A percentile compares a stretch with the other conserved stretches of the same genome.
These are phyloP conservation scores for Limnomonas spitsbergensis DNA, from an alignment of 139 green algal species.

Conservation along the genomic window DNA sequence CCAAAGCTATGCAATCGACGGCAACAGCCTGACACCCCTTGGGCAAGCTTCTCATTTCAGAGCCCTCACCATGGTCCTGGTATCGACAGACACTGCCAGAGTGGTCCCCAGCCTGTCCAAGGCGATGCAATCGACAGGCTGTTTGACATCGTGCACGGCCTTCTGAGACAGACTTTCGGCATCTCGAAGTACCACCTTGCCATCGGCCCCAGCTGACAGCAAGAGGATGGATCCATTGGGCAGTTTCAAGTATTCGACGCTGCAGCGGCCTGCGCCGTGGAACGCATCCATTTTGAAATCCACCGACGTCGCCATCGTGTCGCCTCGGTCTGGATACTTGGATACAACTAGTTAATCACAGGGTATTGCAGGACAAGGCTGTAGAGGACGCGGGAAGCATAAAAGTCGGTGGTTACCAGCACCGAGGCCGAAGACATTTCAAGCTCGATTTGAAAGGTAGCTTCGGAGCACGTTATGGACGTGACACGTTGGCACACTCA, in stretches of 20 bases:
- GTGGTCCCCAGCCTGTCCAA: neutral
- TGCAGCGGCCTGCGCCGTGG: neutral
- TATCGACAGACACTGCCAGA: neutral
- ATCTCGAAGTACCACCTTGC: neutral
- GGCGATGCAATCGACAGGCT: neutral
- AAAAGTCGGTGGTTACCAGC: too few relatives aligned
- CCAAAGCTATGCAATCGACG: too few relatives aligned
- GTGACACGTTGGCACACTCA: too few relatives aligned
- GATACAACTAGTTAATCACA: too few relatives aligned
- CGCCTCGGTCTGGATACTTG: too few relatives aligned
- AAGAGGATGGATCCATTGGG: neutral
- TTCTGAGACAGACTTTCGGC: neutral
- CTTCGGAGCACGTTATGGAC: too few relatives aligned
- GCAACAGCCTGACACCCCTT: too few relatives aligned
- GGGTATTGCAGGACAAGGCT: too few relatives aligned
- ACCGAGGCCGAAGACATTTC: too few relatives aligned
- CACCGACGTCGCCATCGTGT: neutral
- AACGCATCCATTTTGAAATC: constrained; percentile 1
- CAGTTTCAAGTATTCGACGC: neutral
- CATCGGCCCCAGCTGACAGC: neutral
- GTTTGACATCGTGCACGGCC: neutral
- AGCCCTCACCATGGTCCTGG: neutral
- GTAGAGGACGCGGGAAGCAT: too few relatives aligned
- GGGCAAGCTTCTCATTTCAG: too few relatives aligned
- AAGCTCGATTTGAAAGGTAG: too few relatives aligned